Conservation (phyloP, 306 rosid species). For the Quillaja saponaria region DNA sequence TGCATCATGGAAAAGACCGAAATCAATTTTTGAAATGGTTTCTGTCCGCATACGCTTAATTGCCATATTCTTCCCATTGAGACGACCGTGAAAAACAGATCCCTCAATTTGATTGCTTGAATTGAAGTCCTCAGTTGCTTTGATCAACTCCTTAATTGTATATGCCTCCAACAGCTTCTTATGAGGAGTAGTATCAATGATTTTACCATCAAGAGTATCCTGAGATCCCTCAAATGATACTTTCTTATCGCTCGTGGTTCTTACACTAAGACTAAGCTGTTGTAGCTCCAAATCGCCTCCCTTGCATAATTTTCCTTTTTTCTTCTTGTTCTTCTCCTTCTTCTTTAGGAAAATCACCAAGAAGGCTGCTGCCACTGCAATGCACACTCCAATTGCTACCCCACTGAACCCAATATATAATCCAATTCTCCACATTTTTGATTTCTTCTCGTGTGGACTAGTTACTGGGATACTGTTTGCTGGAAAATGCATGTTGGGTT, state of each 20-base stretch:
- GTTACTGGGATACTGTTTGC: constrained; percentile 34
- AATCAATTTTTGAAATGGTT: constrained; percentile 49
- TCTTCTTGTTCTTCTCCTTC: constrained; percentile 55
- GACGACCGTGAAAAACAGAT: constrained; percentile 69
- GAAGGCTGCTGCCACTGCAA: constrained; percentile 49
- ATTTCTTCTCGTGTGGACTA: constrained; percentile 49
- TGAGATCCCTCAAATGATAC: constrained; percentile 74
- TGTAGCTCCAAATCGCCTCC: constrained; percentile 75
- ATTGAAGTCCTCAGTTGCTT: constrained; percentile 78
- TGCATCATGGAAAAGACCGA: constrained; percentile 51
- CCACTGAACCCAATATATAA: constrained; percentile 53
- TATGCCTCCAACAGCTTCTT: constrained; percentile 58
- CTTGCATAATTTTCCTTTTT: constrained; percentile 37
- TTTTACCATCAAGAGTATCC: constrained; percentile 45
- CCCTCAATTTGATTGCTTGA: constrained; percentile 80
- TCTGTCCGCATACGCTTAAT: constrained; percentile 50
- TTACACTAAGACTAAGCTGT: constrained; percentile 70
- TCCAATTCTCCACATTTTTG: constrained; percentile 52
- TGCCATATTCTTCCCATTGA: constrained; percentile 78
- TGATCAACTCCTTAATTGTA: constrained; percentile 58
- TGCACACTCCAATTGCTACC: constrained; percentile 45
- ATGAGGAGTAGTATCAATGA: constrained; percentile 33
- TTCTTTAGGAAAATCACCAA: constrained; percentile 53
- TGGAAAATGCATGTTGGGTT: constrained; percentile 49
- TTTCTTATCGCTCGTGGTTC: constrained; percentile 82